Conservation (phyloP, 2,329 filamentous ascomycete genomes). For the Fusarium setosum region DNA sequence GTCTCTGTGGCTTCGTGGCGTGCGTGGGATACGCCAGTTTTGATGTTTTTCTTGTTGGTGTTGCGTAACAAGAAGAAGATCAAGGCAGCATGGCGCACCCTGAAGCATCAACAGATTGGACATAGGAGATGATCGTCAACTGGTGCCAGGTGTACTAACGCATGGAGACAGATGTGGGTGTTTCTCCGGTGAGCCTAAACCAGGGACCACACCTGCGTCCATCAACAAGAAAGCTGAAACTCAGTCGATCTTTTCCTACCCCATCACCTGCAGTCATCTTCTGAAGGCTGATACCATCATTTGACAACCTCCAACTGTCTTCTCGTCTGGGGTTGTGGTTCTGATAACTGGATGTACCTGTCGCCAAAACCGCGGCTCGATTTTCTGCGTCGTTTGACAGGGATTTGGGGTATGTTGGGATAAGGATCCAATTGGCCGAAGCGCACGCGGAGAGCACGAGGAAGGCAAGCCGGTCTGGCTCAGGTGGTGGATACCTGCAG, state of each 20-base stretch:
- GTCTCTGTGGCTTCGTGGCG: conserved; percentile 4
- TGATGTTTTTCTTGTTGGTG: conserved; percentile 7
- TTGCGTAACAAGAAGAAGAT: neutral
- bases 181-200: conserved; percentile 14
- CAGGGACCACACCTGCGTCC: neutral
- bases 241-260: conserved; percentile 22
- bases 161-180: conserved; percentile 23
- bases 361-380: neutral
- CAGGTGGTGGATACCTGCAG: neutral
- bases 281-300: neutral
- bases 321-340: neutral
- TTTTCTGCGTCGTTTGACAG: neutral
- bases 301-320: neutral
- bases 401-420: neutral
- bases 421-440: neutral
- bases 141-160: conserved; percentile 1
- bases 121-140: conserved; percentile 4
- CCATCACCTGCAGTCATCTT: neutral
- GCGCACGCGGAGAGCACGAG: neutral
- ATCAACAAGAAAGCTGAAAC: conserved; percentile 6
- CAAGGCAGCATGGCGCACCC: conserved; percentile 10
- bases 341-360: neutral
- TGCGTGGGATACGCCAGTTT: conserved; percentile 7
- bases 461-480: neutral
- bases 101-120: conserved; percentile 19